Evolutionary conservation across 1,284 basidiomycete species (phyloP), one percentile per base, ranked within the genome.

Genomic region (Ustilago hordei): DNA sequence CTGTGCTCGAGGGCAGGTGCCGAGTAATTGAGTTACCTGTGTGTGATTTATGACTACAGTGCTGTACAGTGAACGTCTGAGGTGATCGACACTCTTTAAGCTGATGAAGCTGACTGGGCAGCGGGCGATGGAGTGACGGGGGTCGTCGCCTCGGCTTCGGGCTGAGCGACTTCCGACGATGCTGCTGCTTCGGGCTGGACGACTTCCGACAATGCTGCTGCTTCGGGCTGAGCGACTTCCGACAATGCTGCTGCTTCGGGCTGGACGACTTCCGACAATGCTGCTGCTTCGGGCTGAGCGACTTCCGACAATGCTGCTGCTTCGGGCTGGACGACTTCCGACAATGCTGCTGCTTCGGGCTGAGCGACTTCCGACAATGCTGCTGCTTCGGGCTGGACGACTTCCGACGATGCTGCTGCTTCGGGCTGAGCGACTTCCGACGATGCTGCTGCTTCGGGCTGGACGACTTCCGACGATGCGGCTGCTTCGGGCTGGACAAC

Each of bases 21-120:
- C 7, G 2, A 41, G 17, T 13, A 11, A 45, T 45, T 45, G 55
- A 15, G 55, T 34, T 35, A 13, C 15, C 6, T 31, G 41, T 31
- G 28, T 13, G 2, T 47, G 32, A 31, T 8, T 9, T 60, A 41
- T 39, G 52, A 36, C 34, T 65, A 60, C 39, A 66, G 13, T 55
- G 31, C 35, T 31, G 54, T 15, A 11, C 15, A 28, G 15, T 31
- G 48, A 5, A 38, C n/a, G 9, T 12, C 9, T 38, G 19, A 32
- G 15, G 53, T 6, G 31, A 41, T n/a, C 17, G 45, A 59, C 12
- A 36, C 15, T 28, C 32, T 43, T 70, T 19, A 68, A 48, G 61
- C 58, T 23, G 50, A 55, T 8, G 64, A 15, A 15, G 64, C 8
- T 38, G 64, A 50, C 50, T 65, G 56, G 8, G 62, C 23, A 41